Conservation (phyloP, 495 filamentous ascomycete genomes). For the Jackrogersella multiformis region DNA sequence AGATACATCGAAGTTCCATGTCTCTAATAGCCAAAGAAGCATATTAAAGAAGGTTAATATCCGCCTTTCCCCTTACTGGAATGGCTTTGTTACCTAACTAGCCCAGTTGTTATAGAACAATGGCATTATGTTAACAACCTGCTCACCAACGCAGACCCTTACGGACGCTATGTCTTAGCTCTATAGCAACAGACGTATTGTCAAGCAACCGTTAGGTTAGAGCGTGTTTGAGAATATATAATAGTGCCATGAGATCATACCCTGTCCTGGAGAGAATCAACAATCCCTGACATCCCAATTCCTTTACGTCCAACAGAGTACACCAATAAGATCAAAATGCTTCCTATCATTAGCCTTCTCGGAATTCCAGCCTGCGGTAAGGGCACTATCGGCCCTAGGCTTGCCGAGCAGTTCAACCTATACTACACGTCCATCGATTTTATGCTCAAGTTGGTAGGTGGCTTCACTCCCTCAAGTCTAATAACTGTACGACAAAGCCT, state of each 20-base stretch:
- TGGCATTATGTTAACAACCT: not conserved
- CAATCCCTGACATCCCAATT: too few species aligned
- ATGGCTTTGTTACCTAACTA: too few species aligned
- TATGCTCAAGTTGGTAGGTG: not conserved
- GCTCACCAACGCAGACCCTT: not conserved
- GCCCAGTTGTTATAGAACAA: not conserved
- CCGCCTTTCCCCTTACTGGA: too few species aligned
- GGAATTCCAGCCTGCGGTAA: not conserved
- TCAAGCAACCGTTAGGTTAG: not conserved
- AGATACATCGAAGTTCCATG: not conserved
- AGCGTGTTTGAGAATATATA: not conserved
- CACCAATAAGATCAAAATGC: not conserved
- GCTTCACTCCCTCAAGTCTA: not conserved
- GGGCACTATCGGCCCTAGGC: not conserved
- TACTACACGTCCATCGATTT: not conserved
- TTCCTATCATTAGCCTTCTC: slow-evolving; percentile 13
- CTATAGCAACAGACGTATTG: not conserved
- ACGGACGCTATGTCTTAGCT: not conserved
- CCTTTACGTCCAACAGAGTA: too few species aligned
- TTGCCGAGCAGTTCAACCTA: slow-evolving; percentile 9
- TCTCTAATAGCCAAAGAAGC: too few species aligned
- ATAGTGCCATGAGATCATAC: not conserved
- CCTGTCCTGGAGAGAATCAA: not conserved
- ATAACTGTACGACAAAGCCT: not conserved
- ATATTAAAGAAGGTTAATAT: too few species aligned